Conservation (phyloP, 345 rosid species). For the Gossypium australe region DNA sequence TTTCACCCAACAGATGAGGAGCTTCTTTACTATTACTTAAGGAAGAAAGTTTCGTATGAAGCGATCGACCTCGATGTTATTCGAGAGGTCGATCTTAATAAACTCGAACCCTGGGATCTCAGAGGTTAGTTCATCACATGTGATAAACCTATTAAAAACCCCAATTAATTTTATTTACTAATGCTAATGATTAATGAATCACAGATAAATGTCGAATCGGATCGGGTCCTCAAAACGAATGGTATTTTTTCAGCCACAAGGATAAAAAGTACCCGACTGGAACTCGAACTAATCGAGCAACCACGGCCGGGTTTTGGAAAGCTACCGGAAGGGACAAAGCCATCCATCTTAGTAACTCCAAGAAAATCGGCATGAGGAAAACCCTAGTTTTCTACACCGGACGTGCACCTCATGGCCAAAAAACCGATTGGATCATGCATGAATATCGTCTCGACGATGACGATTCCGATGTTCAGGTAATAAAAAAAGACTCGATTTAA, state of each 20-base stretch:
- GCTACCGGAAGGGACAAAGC: conserved; percentile 99
- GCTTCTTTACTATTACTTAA: conserved; percentile 84
- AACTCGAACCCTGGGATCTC: conserved; percentile 99
- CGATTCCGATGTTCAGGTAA: conserved; percentile 64
- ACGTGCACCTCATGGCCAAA: conserved; percentile 97
- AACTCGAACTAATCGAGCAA: conserved; percentile 92
- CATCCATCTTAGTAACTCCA: conserved; percentile 63
- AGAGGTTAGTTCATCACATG: conserved; percentile 43
- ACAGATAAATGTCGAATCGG: conserved; percentile 88
- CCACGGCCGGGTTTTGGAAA: conserved; percentile 96
- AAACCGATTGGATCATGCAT: conserved; percentile 99
- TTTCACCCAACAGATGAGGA: conserved; percentile 41
- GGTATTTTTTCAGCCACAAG: conserved; percentile 99
- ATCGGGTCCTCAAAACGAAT: conserved; percentile 91
- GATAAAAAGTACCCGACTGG: conserved; percentile 99
- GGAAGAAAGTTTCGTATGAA: conserved; percentile 92
- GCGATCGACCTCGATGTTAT: conserved; percentile 93
- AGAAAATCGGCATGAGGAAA: conserved; percentile 92
- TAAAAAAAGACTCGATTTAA: background rate
- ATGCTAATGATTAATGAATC: background rate
- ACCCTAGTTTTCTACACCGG: conserved; percentile 98
- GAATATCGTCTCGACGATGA: conserved; percentile 84
- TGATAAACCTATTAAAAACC: background rate
- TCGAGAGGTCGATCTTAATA: conserved; percentile 95
- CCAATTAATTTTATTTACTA: background rate